A percentile compares a stretch with the other conserved stretches of the same genome.
These are phyloP conservation scores for Cystobasidium onofrii DNA, from an alignment of 768 basidiomycete genomes.

Conservation along the genomic window DNA sequence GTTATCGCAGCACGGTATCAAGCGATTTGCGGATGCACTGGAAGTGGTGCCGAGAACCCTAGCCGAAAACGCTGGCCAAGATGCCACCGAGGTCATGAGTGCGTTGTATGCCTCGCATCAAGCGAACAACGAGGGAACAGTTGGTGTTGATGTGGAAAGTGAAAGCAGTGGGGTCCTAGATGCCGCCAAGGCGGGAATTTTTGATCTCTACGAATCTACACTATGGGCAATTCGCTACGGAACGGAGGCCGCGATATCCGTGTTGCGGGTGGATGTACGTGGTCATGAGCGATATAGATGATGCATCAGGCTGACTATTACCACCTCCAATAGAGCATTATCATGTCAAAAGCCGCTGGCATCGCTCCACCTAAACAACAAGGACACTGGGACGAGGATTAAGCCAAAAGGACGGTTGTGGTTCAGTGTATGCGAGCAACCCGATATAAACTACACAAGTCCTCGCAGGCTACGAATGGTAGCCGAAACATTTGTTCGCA, in stretches of 20 bases:
- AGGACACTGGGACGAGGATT: conserved; percentile 39
- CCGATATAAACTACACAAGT: too few relatives aligned
- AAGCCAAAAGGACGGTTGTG: background rate
- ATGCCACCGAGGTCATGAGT: conserved; percentile 85
- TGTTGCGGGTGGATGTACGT: conserved; percentile 91
- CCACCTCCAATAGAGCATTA: conserved; percentile 28
- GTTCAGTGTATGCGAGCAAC: too few relatives aligned
- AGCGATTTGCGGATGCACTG: conserved; percentile 75
- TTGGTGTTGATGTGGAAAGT: conserved; percentile 84
- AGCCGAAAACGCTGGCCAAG: conserved; percentile 84
- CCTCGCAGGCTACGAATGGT: too few relatives aligned
- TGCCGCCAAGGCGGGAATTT: conserved; percentile 53
- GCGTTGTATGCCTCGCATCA: conserved; percentile 84
- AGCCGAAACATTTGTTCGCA: too few relatives aligned
- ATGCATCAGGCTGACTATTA: background rate
- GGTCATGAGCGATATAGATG: conserved; percentile 50
- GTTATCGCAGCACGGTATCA: conserved; percentile 84
- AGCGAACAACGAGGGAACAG: conserved; percentile 57
- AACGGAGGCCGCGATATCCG: conserved; percentile 80
- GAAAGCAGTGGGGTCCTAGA: conserved; percentile 69
- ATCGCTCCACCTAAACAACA: conserved; percentile 43
- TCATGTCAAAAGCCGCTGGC: conserved; percentile 38
- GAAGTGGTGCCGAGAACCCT: conserved; percentile 87
- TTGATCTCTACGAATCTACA: conserved; percentile 81
- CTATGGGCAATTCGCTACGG: conserved; percentile 83